Evolutionary conservation across 208 protist species (phyloP).

Genomic region (Leishmania aethiopica): DNA sequence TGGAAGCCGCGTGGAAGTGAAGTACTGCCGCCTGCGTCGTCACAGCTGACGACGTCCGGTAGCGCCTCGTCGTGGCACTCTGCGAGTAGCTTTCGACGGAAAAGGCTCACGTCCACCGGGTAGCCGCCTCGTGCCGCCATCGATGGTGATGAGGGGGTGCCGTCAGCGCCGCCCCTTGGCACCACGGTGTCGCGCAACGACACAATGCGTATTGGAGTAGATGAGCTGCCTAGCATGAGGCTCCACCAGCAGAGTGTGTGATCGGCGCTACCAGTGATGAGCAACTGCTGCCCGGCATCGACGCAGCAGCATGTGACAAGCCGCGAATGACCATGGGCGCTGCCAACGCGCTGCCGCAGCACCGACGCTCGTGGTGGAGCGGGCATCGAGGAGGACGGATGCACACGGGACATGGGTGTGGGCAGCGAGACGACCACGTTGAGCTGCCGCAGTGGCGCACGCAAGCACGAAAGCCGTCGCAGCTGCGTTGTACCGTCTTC

Average conservation of each 20-base stretch:
- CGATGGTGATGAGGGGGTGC: not conserved
- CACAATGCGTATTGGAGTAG: slow-evolving; percentile 42
- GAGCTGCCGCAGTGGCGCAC: slow-evolving; percentile 62
- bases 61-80: not conserved
- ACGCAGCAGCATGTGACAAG: slow-evolving; percentile 73
- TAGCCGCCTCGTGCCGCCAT: slow-evolving; percentile 50
- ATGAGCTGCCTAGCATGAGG: slow-evolving; percentile 25
- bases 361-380: not conserved
- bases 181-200: slow-evolving; percentile 49
- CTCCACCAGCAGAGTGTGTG: slow-evolving; percentile 78
- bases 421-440: slow-evolving; percentile 27
- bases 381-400: not conserved
- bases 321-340: slow-evolving; percentile 49
- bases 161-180: not conserved
- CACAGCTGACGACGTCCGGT: not conserved
- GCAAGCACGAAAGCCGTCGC: slow-evolving; percentile 56
- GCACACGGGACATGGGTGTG: slow-evolving; percentile 11
- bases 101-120: slow-evolving; percentile 79
- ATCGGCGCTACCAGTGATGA: slow-evolving; percentile 78
- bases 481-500: slow-evolving; percentile 75
- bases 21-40: not conserved
- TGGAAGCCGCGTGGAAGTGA: not conserved
- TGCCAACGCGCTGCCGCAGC: not conserved
- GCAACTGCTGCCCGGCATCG: slow-evolving; percentile 41
- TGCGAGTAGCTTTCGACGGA: slow-evolving; percentile 27